These are phyloP conservation scores for Cucurbita maxima DNA, from an alignment of 306 rosid genomes.

Conservation along the genomic window DNA sequence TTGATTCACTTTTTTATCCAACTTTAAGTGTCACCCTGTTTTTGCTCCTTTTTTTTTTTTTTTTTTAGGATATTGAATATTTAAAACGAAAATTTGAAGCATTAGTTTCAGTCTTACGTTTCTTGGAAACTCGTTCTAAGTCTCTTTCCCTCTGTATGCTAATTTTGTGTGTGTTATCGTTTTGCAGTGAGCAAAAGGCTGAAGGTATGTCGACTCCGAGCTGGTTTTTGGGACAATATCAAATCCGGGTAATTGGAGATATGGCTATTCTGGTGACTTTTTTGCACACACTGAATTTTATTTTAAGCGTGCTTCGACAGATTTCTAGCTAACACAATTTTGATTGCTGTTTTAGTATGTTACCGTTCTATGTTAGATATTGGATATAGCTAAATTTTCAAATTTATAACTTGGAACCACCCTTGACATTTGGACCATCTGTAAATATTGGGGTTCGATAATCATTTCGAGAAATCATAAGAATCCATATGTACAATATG, in stretches of 20 bases:
- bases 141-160: not conserved
- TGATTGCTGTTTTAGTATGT: not conserved
- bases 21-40: not conserved
- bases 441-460: not conserved
- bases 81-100: not conserved
- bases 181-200: slow-evolving; percentile 42
- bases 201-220: slow-evolving; percentile 38
- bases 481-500: not conserved
- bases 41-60: not conserved
- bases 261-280: not conserved
- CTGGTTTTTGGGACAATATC: slow-evolving; percentile 88
- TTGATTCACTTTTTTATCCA: not conserved
- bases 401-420: not conserved
- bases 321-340: not conserved
- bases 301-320: not conserved
- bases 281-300: slow-evolving; percentile 5
- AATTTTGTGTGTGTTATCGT: not conserved
- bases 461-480: not conserved
- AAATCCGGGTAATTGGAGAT: slow-evolving; percentile 63
- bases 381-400: not conserved
- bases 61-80: not conserved
- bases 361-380: not conserved
- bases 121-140: not conserved
- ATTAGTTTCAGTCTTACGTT: not conserved
- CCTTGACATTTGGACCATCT: not conserved